These are phyloP conservation scores for Gillenia trifoliata DNA, from an alignment of 306 rosid genomes.

Conservation along the genomic window DNA sequence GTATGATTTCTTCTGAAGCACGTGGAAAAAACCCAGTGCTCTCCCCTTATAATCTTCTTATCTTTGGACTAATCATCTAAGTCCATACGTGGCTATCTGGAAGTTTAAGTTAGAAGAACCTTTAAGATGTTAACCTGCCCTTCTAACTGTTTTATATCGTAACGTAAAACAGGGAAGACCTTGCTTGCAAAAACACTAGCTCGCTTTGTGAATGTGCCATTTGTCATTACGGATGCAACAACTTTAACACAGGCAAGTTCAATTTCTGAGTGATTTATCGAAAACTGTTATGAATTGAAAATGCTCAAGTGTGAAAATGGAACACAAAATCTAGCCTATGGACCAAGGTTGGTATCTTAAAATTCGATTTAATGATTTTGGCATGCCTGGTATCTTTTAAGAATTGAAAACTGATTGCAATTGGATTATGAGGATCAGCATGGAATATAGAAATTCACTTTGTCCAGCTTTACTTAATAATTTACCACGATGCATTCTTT, in stretches of 20 bases:
- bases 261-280: conserved; percentile 10
- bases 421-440: not conserved
- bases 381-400: not conserved
- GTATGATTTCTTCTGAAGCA: conserved; percentile 32
- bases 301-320: not conserved
- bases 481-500: not conserved
- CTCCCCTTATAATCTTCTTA: conserved; percentile 5
- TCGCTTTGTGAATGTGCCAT: conserved; percentile 95
- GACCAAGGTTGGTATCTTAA: conserved; percentile 9
- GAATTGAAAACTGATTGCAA: not conserved
- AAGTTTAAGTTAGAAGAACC: not conserved
- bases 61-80: not conserved
- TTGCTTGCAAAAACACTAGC: conserved; percentile 93
- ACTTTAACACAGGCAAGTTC: conserved; percentile 85
- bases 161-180: conserved; percentile 73
- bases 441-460: not conserved
- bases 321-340: not conserved
- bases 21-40: conserved; percentile 15
- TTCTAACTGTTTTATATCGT: conserved; percentile 35
- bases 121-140: not conserved
- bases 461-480: not conserved
- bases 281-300: conserved; percentile 14
- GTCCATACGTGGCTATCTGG: not conserved
- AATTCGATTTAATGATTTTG: conserved; percentile 3
- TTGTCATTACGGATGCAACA: conserved; percentile 96